Evolutionary conservation across 2,329 filamentous ascomycete species (phyloP), one percentile per base, ranked within the genome.

Genomic region (Talaromyces sp.): DNA sequence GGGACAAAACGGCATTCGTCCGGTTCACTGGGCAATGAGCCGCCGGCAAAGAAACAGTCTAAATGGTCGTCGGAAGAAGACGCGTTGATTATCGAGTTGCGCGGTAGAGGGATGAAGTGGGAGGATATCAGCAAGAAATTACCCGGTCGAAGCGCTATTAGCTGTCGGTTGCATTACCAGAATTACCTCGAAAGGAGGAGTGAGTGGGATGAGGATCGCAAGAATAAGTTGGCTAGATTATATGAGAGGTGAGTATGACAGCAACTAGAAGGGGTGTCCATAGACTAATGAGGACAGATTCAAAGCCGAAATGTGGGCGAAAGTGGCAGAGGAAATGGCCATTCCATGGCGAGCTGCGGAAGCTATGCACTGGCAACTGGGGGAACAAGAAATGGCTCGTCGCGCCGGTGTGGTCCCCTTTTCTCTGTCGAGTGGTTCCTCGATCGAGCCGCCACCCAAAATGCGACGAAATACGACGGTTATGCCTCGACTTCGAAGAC

Each of bases 301-400:
- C 83, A 97, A 97, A 79, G 88, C 91, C 69, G 93, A 98, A 75
- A 98, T 98, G 92, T 99, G 94, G 94, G 89, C 91, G 67, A 95
- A 94, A 74, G 91, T 98, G 25, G 93, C 93, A 49, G 92, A 95
- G 76, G 94, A 98, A 78, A 94, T 99, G 89, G 89, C 89, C 34
- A 89, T 97, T 65, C 95, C 94, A 40, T 98, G 94, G 94, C 87
- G 95, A 73, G 93, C 95, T 19, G 94, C 92, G 58, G 94, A 99
- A 79, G 93, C 92, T 4, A 97, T 97, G 93, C 95, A 98, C 79
- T 99, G 95, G 94, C 91, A 96, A 74, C 84, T 99, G 64, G 94
- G 94, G 68, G 92, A 97, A 76, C 84, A 89, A 71, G 95, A 98
- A 72, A 98, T 99, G 92, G 93, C 93, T 58, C 87, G 91, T 67